phyloP scores from a whole-genome alignment of 371 early-diverging fungal species.

The Sporodiniella umbellata region DNA sequence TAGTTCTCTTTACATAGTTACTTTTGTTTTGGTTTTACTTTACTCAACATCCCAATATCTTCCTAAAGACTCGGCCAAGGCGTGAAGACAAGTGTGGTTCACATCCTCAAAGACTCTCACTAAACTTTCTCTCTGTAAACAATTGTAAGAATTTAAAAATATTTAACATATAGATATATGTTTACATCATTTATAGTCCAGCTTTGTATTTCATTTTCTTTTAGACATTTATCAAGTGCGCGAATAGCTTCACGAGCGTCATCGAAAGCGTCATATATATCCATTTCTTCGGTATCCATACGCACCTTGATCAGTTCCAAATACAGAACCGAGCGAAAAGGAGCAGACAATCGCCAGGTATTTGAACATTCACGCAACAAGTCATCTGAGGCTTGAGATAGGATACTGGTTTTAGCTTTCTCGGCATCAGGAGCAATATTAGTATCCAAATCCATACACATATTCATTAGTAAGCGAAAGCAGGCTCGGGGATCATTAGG shows the following conservation, averaged over 20 bases:
- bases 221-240: conserved; percentile 43
- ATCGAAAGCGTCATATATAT: conserved; percentile 30
- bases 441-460: conserved; percentile 57
- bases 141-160: neutral
- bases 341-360: conserved; percentile 67
- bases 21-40: neutral
- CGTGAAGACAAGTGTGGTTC: conserved; percentile 36
- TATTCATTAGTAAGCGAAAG: conserved; percentile 53
- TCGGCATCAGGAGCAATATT: conserved; percentile 47
- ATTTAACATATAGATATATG: neutral
- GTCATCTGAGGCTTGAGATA: conserved; percentile 59
- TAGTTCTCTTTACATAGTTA: neutral
- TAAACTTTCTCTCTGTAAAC: conserved; percentile 35
- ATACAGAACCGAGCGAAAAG: conserved; percentile 62
- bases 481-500: conserved; percentile 57
- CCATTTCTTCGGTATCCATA: conserved; percentile 36
- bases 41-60: conserved; percentile 48
- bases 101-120: conserved; percentile 43
- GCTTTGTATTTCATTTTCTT: conserved; percentile 39
- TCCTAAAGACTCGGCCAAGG: conserved; percentile 34
- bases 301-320: conserved; percentile 60
- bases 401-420: conserved; percentile 43
- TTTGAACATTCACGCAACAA: conserved; percentile 66
- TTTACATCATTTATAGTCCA: conserved; percentile 59
- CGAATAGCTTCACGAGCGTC: conserved; percentile 52